Percentiles rank a stretch among this genome's conserved stretches.
Conservation (phyloP, 2,329 filamentous ascomycete species). For the Podosphaera xanthii region DNA sequence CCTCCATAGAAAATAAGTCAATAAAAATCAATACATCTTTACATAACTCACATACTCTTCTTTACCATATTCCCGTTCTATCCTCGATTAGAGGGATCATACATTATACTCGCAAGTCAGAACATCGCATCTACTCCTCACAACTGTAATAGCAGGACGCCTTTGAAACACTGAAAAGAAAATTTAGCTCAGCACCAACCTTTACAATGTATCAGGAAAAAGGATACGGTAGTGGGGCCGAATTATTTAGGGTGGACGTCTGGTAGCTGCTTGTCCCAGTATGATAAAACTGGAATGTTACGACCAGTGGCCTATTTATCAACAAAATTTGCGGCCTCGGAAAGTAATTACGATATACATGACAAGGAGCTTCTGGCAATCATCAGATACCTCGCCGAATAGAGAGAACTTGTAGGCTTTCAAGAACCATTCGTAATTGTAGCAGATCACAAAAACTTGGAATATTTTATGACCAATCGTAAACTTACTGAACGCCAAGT, state of each 20-base stretch:
- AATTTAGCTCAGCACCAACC: neutral
- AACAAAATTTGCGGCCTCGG: neutral
- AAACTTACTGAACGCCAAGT: neutral
- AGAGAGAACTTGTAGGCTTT: neutral
- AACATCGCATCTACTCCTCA: no score
- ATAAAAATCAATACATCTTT: no score
- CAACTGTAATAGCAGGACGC: no score
- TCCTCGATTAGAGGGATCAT: no score
- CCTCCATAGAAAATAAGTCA: no score
- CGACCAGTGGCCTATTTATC: neutral
- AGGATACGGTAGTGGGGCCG: neutral
- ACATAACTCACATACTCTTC: no score
- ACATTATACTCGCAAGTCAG: no score
- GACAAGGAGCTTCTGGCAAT: neutral
- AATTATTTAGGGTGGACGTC: neutral
- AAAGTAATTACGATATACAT: neutral
- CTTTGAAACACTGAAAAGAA: neutral
- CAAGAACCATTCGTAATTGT: neutral
- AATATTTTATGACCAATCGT: neutral
- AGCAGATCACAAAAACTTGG: no score
- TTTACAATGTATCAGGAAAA: neutral
- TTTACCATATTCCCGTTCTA: no score
- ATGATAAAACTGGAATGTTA: neutral
- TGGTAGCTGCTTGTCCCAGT: neutral
- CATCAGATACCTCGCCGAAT: neutral